Percentiles rank a stretch among this genome's conserved stretches.
These are phyloP conservation scores for Trypanosoma caninum DNA, from an alignment of 208 protist species.

Conservation along the genomic window DNA sequence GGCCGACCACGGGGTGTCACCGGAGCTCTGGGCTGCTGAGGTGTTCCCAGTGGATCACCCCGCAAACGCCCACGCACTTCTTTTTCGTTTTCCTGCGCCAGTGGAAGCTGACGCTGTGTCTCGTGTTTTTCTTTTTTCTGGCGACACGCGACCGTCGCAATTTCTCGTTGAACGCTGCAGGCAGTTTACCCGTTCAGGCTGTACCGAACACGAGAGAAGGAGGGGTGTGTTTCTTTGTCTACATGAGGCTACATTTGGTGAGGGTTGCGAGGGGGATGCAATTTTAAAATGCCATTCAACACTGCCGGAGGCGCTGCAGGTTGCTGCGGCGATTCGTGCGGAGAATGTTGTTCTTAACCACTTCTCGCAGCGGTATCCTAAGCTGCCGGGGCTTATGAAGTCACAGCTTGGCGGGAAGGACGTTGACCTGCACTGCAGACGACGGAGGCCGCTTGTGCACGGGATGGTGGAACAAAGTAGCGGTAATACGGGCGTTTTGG, in stretches of 20 bases:
- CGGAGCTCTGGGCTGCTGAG: constrained; percentile 46
- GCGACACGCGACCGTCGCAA: constrained; percentile 84
- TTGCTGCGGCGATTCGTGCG: constrained; percentile 41
- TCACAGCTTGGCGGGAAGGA: constrained; percentile 40
- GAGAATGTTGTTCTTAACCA: constrained; percentile 80
- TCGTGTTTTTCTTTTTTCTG: constrained; percentile 83
- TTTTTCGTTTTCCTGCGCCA: constrained; percentile 66
- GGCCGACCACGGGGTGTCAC: background rate
- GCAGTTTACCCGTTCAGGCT: constrained; percentile 26
- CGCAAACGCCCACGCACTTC: constrained; percentile 79
- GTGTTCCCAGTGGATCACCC: constrained; percentile 83
- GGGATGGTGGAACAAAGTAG: background rate
- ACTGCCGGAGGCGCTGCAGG: constrained; percentile 72
- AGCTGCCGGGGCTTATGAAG: constrained; percentile 65
- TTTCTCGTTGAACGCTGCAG: constrained; percentile 62
- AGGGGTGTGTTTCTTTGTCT: constrained; percentile 76
- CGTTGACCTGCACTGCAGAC: constrained; percentile 30
- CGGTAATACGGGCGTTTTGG: background rate
- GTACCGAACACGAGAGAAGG: background rate
- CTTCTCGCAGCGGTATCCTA: constrained; percentile 92
- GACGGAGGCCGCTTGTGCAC: background rate
- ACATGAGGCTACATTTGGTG: constrained; percentile 94
- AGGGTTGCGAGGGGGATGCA: constrained; percentile 79
- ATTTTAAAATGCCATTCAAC: constrained; percentile 87
- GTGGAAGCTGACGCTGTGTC: constrained; percentile 8